These are phyloP conservation scores for Boletus insuetus DNA, from an alignment of 768 basidiomycete genomes.

Conservation along the genomic window DNA sequence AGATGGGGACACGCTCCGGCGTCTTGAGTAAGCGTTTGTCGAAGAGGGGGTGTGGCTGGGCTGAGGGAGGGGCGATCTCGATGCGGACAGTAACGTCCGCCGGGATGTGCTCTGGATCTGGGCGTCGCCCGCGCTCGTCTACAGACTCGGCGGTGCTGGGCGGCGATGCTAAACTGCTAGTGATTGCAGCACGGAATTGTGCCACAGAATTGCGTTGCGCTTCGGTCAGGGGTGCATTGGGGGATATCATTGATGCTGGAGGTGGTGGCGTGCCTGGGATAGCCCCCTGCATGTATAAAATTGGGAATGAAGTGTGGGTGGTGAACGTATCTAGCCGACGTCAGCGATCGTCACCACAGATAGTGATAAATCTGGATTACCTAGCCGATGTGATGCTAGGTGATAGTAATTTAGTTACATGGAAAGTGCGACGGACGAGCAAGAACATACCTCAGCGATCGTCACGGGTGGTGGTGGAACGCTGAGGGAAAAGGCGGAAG, in stretches of 20 bases:
- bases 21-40: not conserved
- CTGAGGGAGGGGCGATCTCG: conserved; percentile 18
- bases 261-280: too few relatives aligned
- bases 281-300: not conserved
- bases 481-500: too few relatives aligned
- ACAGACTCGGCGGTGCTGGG: conserved; percentile 5
- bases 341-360: too few relatives aligned
- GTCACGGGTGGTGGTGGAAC: too few relatives aligned
- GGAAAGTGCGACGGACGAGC: too few relatives aligned
- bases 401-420: too few relatives aligned
- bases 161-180: not conserved
- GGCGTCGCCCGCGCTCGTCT: conserved; percentile 11
- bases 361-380: too few relatives aligned
- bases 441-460: too few relatives aligned
- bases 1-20: conserved; percentile 22
- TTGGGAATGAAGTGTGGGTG: too few relatives aligned
- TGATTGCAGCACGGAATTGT: not conserved
- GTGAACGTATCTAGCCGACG: too few relatives aligned
- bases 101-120: not conserved
- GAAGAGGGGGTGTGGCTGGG: not conserved
- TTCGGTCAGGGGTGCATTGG: conserved; percentile 14
- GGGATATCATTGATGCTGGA: not conserved
- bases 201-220: conserved; percentile 11
- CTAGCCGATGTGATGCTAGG: too few relatives aligned
- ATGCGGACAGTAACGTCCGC: conserved; percentile 9